Conservation (phyloP, 805 yeast species). For the Kazachstania psychrophila region DNA sequence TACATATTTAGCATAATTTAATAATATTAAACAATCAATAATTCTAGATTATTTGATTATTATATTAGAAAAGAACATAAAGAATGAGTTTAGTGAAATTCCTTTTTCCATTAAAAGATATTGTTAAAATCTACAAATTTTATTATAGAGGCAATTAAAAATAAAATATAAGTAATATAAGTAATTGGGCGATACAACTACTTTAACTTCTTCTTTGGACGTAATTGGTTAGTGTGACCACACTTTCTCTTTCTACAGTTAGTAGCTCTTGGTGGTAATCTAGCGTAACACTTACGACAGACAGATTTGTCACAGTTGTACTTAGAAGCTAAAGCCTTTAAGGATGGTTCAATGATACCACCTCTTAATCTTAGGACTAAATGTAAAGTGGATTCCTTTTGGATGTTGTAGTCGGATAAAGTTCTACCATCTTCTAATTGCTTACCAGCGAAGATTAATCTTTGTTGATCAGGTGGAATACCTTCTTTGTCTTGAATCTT, state of each 20-base stretch:
- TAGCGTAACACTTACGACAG: slow-evolving; percentile 99
- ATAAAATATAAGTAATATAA: slow-evolving; percentile 3
- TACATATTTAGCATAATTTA: too few relatives aligned
- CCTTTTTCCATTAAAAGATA: slow-evolving; percentile 6
- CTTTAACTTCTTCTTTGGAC: slow-evolving; percentile 99
- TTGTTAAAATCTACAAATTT: slow-evolving; percentile 1
- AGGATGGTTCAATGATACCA: slow-evolving; percentile 99
- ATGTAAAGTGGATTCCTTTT: slow-evolving; percentile 97
- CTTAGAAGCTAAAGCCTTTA: slow-evolving; percentile 97
- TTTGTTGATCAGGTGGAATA: slow-evolving; percentile 99
- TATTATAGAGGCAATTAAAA: slow-evolving; percentile 3
- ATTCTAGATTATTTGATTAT: too few relatives aligned
- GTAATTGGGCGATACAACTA: slow-evolving; percentile 34
- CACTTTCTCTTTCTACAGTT: slow-evolving; percentile 99
- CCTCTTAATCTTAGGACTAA: slow-evolving; percentile 96
- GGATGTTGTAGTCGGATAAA: slow-evolving; percentile 98
- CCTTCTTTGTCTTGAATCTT: slow-evolving; percentile 99
- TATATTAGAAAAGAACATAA: not conserved
- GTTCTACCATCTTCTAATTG: slow-evolving; percentile 99
- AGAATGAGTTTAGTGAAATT: not conserved
- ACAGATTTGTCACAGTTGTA: slow-evolving; percentile 99
- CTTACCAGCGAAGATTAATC: slow-evolving; percentile 99
- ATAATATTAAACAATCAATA: too few relatives aligned
- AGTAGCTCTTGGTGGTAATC: slow-evolving; percentile 99
- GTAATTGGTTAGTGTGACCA: slow-evolving; percentile 99